phyloP scores from a whole-genome alignment of 2,329 filamentous ascomycete species.

The Byssoonygena ceratinophila region DNA sequence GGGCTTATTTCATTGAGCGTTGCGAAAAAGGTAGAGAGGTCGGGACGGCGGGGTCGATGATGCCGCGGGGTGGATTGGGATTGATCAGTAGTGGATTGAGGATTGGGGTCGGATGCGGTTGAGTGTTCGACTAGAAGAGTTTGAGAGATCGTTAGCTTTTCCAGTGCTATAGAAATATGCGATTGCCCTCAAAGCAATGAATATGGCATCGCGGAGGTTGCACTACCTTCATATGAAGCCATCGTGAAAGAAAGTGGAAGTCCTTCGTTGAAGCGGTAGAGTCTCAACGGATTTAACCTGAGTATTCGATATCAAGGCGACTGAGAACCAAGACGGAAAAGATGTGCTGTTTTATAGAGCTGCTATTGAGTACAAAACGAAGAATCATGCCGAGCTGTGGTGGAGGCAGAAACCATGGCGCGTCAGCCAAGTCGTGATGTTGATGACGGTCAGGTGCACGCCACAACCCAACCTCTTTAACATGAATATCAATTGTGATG shows the following conservation, averaged over 20 bases:
- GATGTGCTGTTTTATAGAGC: neutral
- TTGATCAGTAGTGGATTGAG: constrained; percentile 19
- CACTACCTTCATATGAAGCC: constrained; percentile 36
- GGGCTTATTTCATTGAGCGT: constrained; percentile 49
- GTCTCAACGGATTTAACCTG: too few relatives aligned
- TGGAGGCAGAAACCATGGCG: constrained; percentile 10
- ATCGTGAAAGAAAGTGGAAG: constrained; percentile 20
- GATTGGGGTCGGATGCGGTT: constrained; percentile 23
- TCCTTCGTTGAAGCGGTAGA: neutral
- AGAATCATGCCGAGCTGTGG: neutral
- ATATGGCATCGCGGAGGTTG: neutral
- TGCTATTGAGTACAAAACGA: too few relatives aligned
- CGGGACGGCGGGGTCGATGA: constrained; percentile 45
- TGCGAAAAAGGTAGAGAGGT: constrained; percentile 55
- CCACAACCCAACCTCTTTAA: too few relatives aligned
- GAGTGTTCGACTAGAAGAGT: constrained; percentile 33
- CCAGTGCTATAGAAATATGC: neutral
- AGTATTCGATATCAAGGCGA: too few relatives aligned
- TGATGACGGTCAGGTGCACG: too few relatives aligned
- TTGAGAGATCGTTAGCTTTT: constrained; percentile 4
- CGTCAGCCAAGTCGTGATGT: too few relatives aligned
- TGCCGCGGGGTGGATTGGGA: constrained; percentile 15
- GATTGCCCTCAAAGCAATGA: neutral
- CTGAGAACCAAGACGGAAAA: neutral
- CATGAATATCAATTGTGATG: too few relatives aligned